These are phyloP conservation scores for Blastobotrys persicus DNA, from an alignment of 1,139 yeast genomes.

Conservation along the genomic window DNA sequence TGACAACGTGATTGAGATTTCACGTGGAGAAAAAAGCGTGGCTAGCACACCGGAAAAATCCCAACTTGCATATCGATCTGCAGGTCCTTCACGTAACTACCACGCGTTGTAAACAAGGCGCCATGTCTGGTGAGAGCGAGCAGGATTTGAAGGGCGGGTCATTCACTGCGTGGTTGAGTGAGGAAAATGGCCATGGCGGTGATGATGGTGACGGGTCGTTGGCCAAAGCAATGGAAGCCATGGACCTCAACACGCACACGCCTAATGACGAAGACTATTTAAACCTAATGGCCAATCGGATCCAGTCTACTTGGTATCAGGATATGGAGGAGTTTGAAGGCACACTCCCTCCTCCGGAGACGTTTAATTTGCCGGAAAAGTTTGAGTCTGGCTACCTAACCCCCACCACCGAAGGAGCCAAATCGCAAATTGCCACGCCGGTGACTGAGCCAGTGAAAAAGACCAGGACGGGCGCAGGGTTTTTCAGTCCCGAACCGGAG, in stretches of 20 bases:
- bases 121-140: background rate
- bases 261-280: background rate
- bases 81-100: no score
- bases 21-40: no score
- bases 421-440: constrained; percentile 1
- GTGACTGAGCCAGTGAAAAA: constrained; percentile 5
- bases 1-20: no score
- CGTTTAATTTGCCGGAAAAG: background rate
- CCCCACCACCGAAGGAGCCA: background rate
- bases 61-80: no score
- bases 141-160: background rate
- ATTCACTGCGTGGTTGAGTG: constrained; percentile 5
- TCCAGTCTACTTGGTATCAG: constrained; percentile 2
- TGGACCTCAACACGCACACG: background rate
- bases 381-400: constrained; percentile 1
- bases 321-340: background rate
- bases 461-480: background rate
- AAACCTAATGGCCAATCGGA: constrained; percentile 3
- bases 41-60: no score
- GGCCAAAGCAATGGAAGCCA: constrained; percentile 2
- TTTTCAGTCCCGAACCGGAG: constrained; percentile 4
- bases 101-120: background rate
- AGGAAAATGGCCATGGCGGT: background rate
- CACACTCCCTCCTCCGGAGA: constrained; percentile 3
- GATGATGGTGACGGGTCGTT: background rate